A percentile compares a stretch with the other conserved stretches of the same genome.
Evolutionary conservation across 345 rosid species (phyloP).

Genomic region (Luvunga scandens): DNA sequence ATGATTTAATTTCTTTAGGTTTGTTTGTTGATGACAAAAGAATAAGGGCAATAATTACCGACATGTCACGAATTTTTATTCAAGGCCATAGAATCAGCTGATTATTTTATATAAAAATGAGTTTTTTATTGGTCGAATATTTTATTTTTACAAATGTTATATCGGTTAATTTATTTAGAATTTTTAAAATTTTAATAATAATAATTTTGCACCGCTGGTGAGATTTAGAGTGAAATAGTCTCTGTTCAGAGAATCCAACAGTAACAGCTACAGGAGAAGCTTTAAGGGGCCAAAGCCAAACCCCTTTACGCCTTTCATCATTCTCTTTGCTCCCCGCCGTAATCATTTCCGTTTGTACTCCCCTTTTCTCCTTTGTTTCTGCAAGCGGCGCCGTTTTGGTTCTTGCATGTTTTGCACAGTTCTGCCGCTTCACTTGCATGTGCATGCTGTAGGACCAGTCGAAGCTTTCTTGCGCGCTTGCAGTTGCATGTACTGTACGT

Average conservation of each 20-base stretch:
- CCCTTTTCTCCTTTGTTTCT: background rate
- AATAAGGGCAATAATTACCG: background rate
- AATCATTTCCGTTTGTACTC: constrained; percentile 24
- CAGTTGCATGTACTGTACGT: too few relatives aligned
- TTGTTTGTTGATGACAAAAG: constrained; percentile 3
- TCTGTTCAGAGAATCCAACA: constrained; percentile 15
- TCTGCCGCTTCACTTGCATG: background rate
- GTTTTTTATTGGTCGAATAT: background rate
- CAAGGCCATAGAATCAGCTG: constrained; percentile 24
- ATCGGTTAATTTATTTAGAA: background rate
- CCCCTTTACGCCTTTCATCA: constrained; percentile 10
- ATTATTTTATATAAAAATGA: constrained; percentile 16
- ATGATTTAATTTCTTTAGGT: background rate
- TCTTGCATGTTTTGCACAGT: background rate
- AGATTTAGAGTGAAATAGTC: constrained; percentile 6
- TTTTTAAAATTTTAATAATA: background rate
- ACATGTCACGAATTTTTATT: background rate
- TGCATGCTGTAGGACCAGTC: background rate
- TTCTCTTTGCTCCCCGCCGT: constrained; percentile 27
- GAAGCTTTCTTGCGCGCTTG: background rate
- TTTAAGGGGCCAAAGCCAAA: background rate
- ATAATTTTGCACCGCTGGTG: constrained; percentile 21
- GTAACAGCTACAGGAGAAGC: background rate
- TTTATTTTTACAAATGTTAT: background rate
- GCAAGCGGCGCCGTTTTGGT: constrained; percentile 19